phyloP scores from a whole-genome alignment of 2,329 filamentous ascomycete genomes.

The Colletotrichum filicis region DNA sequence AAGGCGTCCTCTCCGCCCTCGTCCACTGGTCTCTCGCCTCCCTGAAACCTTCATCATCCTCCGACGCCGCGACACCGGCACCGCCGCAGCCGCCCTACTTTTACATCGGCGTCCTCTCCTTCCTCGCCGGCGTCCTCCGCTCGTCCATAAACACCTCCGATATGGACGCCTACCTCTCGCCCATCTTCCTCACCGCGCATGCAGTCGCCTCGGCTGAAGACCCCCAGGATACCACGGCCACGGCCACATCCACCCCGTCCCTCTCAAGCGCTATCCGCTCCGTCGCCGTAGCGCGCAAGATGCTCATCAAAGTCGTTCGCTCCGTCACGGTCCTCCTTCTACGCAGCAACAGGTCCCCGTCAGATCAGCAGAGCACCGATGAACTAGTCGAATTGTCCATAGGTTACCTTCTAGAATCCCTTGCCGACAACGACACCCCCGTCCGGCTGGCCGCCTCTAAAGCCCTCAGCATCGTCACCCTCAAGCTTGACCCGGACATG shows the following conservation, averaged over 20 bases:
- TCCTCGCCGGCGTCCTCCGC: slow-evolving; percentile 78
- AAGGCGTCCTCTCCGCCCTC: slow-evolving; percentile 76
- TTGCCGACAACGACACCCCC: slow-evolving; percentile 90
- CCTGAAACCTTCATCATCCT: slow-evolving; percentile 66
- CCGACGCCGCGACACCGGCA: slow-evolving; percentile 48
- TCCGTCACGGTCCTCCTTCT: slow-evolving; percentile 77
- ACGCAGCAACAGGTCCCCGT: slow-evolving; percentile 53
- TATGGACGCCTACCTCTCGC: slow-evolving; percentile 73
- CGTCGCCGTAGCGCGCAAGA: slow-evolving; percentile 84
- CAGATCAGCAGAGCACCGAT: slow-evolving; percentile 54
- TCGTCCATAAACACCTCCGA: slow-evolving; percentile 79
- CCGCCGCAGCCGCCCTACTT: slow-evolving; percentile 71
- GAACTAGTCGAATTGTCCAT: slow-evolving; percentile 83
- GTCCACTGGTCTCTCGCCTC: slow-evolving; percentile 76
- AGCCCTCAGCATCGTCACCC: slow-evolving; percentile 85
- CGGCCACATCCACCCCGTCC: slow-evolving; percentile 31
- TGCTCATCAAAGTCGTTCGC: slow-evolving; percentile 85
- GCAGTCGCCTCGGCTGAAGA: slow-evolving; percentile 62
- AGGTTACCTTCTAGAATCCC: slow-evolving; percentile 79
- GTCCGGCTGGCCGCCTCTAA: slow-evolving; percentile 94
- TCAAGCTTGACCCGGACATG: slow-evolving; percentile 84
- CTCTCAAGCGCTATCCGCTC: slow-evolving; percentile 67
- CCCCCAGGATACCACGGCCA: slow-evolving; percentile 46
- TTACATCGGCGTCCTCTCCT: slow-evolving; percentile 82
- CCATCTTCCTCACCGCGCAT: slow-evolving; percentile 74